Evolutionary conservation across 129 eudicot species (phyloP).

Genomic region (Helichrysum umbraculigerum): DNA sequence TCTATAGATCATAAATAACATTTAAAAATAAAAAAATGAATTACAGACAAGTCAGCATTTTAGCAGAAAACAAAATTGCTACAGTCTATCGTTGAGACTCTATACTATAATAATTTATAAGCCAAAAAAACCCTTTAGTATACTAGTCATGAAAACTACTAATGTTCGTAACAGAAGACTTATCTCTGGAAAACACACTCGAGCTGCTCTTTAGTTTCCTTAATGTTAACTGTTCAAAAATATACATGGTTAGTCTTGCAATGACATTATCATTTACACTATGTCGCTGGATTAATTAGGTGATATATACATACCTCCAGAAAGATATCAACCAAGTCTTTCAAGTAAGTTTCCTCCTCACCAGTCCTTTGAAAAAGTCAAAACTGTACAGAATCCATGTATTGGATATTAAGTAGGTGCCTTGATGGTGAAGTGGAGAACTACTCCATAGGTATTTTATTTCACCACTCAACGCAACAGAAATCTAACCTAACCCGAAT

Average conservation of each 20-base stretch:
- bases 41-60: neutral
- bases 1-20: neutral
- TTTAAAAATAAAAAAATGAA: too few species aligned
- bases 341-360: constrained; percentile 65
- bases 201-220: neutral
- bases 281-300: neutral
- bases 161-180: neutral
- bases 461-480: neutral
- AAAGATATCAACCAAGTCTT: neutral
- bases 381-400: constrained; percentile 49
- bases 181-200: neutral
- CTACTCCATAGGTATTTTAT: neutral
- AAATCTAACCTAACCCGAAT: neutral
- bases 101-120: too few species aligned
- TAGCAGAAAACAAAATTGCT: neutral
- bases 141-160: neutral
- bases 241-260: neutral
- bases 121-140: neutral
- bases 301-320: neutral
- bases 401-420: neutral
- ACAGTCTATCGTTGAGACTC: neutral
- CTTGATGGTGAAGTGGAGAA: neutral
- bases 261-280: neutral
- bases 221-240: neutral
- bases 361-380: constrained; percentile 97